A percentile compares a stretch with the other conserved stretches of the same genome.
Evolutionary conservation across 2,329 filamentous ascomycete genomes (phyloP).

Genomic region (Tympanopsis confertula): DNA sequence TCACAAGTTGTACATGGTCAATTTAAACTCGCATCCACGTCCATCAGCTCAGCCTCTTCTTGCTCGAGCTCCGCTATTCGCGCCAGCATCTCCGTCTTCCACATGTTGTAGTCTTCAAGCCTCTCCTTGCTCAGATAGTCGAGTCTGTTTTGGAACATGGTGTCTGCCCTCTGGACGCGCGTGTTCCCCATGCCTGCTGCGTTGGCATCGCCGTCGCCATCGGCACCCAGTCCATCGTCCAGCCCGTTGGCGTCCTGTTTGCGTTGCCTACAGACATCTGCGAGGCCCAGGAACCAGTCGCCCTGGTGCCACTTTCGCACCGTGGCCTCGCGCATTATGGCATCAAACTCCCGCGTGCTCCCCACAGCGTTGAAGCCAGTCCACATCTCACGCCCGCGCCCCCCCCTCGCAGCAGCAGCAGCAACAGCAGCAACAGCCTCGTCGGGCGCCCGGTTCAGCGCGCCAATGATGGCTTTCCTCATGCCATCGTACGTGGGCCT

Average conservation of each 20-base stretch:
- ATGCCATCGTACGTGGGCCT: slow-evolving; percentile 30
- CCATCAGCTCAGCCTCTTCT: slow-evolving; percentile 4
- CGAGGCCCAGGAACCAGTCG: neutral
- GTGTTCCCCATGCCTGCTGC: slow-evolving; percentile 14
- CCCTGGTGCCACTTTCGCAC: neutral
- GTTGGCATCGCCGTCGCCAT: slow-evolving; percentile 16
- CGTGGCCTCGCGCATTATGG: slow-evolving; percentile 2
- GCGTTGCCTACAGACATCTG: slow-evolving; percentile 7
- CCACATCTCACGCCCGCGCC: slow-evolving; percentile 20
- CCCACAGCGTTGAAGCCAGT: slow-evolving; percentile 6
- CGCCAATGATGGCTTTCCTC: slow-evolving; percentile 32
- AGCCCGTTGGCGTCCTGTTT: slow-evolving; percentile 10
- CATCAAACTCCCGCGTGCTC: neutral
- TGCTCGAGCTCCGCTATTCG: slow-evolving; percentile 38
- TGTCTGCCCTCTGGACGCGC: slow-evolving; percentile 39
- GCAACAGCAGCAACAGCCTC: slow-evolving; percentile 11
- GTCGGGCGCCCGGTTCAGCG: slow-evolving; percentile 22
- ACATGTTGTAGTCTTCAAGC: slow-evolving; percentile 46
- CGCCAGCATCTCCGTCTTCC: slow-evolving; percentile 49
- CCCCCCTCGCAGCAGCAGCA: slow-evolving; percentile 26
- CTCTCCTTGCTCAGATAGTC: slow-evolving; percentile 59
- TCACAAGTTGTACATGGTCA: too few relatives aligned
- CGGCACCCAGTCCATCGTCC: too few relatives aligned
- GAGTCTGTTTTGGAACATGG: slow-evolving; percentile 66
- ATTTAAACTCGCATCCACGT: too few relatives aligned